These are phyloP conservation scores for Zygosaccharomyces pseudorouxii DNA, from an alignment of 805 yeast genomes.

Conservation along the genomic window DNA sequence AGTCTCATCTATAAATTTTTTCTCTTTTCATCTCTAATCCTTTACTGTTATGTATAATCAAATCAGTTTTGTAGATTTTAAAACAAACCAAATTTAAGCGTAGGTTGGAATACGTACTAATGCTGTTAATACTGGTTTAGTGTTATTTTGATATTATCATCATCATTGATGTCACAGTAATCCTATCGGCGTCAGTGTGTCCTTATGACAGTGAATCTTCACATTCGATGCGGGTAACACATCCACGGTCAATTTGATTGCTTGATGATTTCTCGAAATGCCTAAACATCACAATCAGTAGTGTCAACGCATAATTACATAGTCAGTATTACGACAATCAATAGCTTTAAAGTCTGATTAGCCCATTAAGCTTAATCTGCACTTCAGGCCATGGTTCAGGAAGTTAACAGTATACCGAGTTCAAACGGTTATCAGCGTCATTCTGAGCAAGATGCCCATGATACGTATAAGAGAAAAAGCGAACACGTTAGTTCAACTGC, in stretches of 20 bases:
- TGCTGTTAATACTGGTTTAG: not conserved
- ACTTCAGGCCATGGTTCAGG: slow-evolving; percentile 6
- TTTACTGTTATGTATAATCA: slow-evolving; percentile 25
- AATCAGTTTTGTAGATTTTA: slow-evolving; percentile 29
- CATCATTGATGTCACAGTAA: not conserved
- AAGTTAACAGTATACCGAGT: slow-evolving; percentile 12
- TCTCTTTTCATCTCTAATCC: slow-evolving; percentile 15
- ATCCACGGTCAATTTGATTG: not conserved
- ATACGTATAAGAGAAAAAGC: slow-evolving; percentile 5
- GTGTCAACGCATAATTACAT: not conserved
- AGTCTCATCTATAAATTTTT: slow-evolving; percentile 1
- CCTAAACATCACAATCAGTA: not conserved
- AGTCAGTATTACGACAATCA: not conserved
- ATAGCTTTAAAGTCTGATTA: not conserved
- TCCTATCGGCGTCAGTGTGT: not conserved
- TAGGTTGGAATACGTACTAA: slow-evolving; percentile 1
- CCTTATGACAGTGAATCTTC: not conserved
- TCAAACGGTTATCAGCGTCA: slow-evolving; percentile 1
- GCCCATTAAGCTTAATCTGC: not conserved
- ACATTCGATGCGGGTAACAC: slow-evolving; percentile 5
- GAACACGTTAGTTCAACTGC: not conserved
- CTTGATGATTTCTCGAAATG: slow-evolving; percentile 1
- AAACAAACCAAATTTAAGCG: slow-evolving; percentile 14
- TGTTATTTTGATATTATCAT: too few species aligned
- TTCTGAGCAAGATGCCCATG: not conserved